These are phyloP conservation scores for Mortierella antarctica DNA, from an alignment of 192 early-diverging fungal species.

Conservation along the genomic window DNA sequence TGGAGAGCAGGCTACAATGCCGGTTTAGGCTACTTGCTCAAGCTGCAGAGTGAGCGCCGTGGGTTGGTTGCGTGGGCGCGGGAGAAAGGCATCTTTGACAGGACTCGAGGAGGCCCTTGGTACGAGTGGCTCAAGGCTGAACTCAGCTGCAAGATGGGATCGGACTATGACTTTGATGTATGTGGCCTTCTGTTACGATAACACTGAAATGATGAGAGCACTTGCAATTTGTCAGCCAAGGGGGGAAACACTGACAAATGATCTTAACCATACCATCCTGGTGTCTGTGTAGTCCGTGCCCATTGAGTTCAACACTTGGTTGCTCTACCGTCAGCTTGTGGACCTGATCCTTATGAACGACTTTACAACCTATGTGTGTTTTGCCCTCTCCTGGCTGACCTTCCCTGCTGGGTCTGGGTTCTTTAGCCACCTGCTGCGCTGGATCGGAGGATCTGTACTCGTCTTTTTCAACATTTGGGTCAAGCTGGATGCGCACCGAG, in stretches of 20 bases:
- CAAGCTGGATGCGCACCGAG: constrained; percentile 94
- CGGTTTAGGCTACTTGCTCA: constrained; percentile 85
- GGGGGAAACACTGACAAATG: background rate
- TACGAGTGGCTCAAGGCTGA: constrained; percentile 72
- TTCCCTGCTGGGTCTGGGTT: constrained; percentile 69
- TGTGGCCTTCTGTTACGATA: constrained; percentile 6
- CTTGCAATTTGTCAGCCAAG: constrained; percentile 1
- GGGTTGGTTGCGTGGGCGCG: constrained; percentile 77
- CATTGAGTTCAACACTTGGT: constrained; percentile 96
- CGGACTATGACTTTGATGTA: constrained; percentile 83
- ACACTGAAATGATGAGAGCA: background rate
- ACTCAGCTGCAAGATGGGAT: constrained; percentile 81
- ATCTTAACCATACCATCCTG: too few relatives aligned
- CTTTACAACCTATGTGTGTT: constrained; percentile 83
- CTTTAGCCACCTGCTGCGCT: constrained; percentile 76
- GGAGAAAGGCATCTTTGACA: constrained; percentile 75
- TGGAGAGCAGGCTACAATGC: constrained; percentile 91
- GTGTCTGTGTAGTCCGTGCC: constrained; percentile 66
- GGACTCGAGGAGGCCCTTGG: constrained; percentile 58
- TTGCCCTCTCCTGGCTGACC: constrained; percentile 84
- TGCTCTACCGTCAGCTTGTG: constrained; percentile 92
- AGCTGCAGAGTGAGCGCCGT: constrained; percentile 79
- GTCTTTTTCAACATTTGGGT: constrained; percentile 96
- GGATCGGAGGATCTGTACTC: constrained; percentile 80
- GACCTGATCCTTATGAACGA: constrained; percentile 95